A percentile compares a stretch with the other conserved stretches of the same genome.
phyloP scores from a whole-genome alignment of 2,329 filamentous ascomycete species.

The Botryotinia calthae region DNA sequence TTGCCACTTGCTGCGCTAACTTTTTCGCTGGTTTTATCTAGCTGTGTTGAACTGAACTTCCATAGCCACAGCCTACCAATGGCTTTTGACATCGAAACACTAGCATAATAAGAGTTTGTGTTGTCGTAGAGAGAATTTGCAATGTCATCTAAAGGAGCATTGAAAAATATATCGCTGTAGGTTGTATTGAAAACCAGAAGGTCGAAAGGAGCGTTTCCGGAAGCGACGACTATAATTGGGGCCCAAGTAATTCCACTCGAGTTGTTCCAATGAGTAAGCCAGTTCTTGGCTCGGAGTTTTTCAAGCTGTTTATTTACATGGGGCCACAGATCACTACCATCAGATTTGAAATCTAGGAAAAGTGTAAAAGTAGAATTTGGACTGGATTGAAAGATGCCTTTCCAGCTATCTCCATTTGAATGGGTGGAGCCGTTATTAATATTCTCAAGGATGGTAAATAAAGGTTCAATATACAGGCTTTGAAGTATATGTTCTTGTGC shows the following conservation, averaged over 20 bases:
- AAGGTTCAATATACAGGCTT: constrained; percentile 57
- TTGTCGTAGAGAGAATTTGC: constrained; percentile 28
- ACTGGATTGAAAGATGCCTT: constrained; percentile 27
- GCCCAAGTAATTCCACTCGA: constrained; percentile 29
- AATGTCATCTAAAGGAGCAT: constrained; percentile 43
- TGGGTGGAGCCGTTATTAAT: constrained; percentile 41
- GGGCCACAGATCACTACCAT: constrained; percentile 41
- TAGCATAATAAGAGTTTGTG: constrained; percentile 35
- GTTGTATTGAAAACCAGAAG: constrained; percentile 36
- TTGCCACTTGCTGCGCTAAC: constrained; percentile 37
- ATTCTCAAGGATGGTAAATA: constrained; percentile 52
- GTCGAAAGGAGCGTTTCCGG: constrained; percentile 47
- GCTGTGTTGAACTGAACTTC: constrained; percentile 27
- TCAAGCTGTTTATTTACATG: constrained; percentile 43
- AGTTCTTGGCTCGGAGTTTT: not conserved
- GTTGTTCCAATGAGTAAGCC: not conserved
- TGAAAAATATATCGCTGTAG: constrained; percentile 47
- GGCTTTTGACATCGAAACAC: constrained; percentile 21
- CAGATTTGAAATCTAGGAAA: constrained; percentile 52
- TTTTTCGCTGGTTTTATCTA: constrained; percentile 28
- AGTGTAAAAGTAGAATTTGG: constrained; percentile 38
- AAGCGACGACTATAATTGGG: constrained; percentile 50
- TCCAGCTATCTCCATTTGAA: constrained; percentile 8
- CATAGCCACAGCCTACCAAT: constrained; percentile 9
- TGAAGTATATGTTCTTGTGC: constrained; percentile 52